Evolutionary conservation across 768 basidiomycete genomes (phyloP), one percentile per base, ranked within the genome.

Genomic region (Suillus lakei): DNA sequence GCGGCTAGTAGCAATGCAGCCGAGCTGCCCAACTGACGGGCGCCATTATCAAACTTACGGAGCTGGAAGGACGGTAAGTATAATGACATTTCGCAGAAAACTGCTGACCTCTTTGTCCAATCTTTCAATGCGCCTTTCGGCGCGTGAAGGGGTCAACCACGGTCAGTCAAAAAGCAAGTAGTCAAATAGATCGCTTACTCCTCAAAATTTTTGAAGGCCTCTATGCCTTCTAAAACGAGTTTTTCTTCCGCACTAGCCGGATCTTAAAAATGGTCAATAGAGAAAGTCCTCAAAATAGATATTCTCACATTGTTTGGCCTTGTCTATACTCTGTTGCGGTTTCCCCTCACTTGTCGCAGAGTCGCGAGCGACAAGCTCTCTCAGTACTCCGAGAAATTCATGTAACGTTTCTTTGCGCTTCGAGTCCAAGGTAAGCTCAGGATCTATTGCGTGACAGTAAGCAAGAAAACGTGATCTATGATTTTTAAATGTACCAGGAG

Each of bases 161-260:
- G 51, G 51, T 67, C 28, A 66, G 65, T 38, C 63, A n/a, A 54
- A 64, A 53, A 48, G 63, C n/a, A 60, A 44, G 7, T 48, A 18
- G 58, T 58, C 64, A 48, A 26, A 48, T 34, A 21, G n/a, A 50
- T 21, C 5, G 68, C 80, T n/a, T 58, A 84, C 85, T 74, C 81
- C 68, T 87, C 78, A 66, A 86, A 86, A 55, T 70, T 76, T 56
- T 77, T 71, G 73, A 86, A 86, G 21, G 79, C 71, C 46, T 83
- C 83, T 4, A 84, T 84, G 4, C 86, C 85, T 6, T 83, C 82
- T 65, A 75, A 79, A 66, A 83, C 81, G 36, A 83, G 69, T 64
- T 82, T 82, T 65, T 87, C 86, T 60, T 86, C 84, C 58, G 80
- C 78, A 51, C 78, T 80, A 21, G 78, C 84, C 75, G 69, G 76